Evolutionary conservation across 1,139 yeast genomes (phyloP).

Genomic region (Wickerhamomyces sp.): DNA sequence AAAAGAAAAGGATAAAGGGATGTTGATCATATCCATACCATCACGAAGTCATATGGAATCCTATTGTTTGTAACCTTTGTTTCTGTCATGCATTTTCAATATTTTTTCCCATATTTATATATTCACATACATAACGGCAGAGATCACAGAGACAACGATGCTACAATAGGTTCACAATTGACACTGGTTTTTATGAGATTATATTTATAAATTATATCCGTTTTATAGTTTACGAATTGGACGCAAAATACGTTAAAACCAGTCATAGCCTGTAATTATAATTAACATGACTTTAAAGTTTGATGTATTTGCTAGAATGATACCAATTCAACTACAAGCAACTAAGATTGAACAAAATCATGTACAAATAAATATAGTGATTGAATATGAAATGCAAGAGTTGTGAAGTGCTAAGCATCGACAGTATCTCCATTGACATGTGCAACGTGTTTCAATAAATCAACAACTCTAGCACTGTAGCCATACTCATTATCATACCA

Average conservation of each 20-base stretch:
- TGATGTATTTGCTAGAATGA: too few relatives aligned
- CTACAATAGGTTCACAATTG: not conserved
- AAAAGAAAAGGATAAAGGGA: not conserved
- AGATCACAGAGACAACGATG: not conserved
- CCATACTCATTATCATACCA: conserved; percentile 92
- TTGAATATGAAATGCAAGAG: not conserved
- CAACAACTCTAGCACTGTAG: conserved; percentile 89
- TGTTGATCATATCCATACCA: not conserved
- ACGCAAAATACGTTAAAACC: not conserved
- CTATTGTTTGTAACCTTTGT: not conserved
- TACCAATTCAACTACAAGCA: too few relatives aligned
- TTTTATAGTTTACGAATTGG: conserved; percentile 1
- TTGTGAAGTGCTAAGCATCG: not conserved
- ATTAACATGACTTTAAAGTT: too few relatives aligned
- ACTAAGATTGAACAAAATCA: too few relatives aligned
- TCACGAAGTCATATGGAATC: too few relatives aligned
- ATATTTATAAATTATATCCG: conserved; percentile 2
- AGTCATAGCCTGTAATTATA: too few relatives aligned
- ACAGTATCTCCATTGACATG: conserved; percentile 13
- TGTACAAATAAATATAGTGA: too few relatives aligned
- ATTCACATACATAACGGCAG: not conserved
- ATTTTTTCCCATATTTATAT: not conserved
- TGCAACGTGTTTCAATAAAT: conserved; percentile 77
- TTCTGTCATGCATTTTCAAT: not conserved
- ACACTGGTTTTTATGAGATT: not conserved